phyloP scores from a whole-genome alignment of 148 eudicot genomes.

The Beta vulgaris region DNA sequence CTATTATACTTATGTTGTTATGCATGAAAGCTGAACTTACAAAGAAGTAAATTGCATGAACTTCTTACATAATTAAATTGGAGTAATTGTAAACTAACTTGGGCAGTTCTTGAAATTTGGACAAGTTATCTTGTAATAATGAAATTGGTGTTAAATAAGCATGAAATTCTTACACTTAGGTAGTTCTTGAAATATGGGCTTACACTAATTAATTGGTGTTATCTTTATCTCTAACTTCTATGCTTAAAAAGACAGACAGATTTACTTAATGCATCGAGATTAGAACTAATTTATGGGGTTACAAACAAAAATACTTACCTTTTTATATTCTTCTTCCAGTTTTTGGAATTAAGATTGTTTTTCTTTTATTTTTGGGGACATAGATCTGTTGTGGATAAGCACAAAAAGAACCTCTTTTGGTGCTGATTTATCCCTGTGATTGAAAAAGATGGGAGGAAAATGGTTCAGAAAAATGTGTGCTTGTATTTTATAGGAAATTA shows the following conservation, averaged over 20 bases:
- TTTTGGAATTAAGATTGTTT: too few relatives aligned
- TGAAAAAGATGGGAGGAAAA: not conserved
- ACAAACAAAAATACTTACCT: too few relatives aligned
- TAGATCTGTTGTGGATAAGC: not conserved
- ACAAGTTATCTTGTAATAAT: too few relatives aligned
- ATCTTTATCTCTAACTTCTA: too few relatives aligned
- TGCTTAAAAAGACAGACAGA: too few relatives aligned
- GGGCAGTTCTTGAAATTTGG: not conserved
- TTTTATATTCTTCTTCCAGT: too few relatives aligned
- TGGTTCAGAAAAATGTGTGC: not conserved
- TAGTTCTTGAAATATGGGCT: not conserved
- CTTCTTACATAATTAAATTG: not conserved
- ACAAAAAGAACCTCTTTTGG: not conserved
- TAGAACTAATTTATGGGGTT: too few relatives aligned
- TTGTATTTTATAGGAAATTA: not conserved
- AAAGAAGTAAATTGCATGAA: not conserved
- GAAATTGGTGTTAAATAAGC: not conserved
- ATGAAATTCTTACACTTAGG: not conserved
- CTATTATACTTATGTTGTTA: slow-evolving; percentile 2
- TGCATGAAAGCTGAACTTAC: slow-evolving; percentile 14
- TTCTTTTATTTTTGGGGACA: too few relatives aligned
- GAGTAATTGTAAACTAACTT: not conserved
- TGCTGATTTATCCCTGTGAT: not conserved
- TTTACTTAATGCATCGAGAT: too few relatives aligned
- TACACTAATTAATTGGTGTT: not conserved